Percentiles rank a stretch among this genome's conserved stretches.
phyloP scores from a whole-genome alignment of 768 basidiomycete genomes.

The Zangia roseola region DNA sequence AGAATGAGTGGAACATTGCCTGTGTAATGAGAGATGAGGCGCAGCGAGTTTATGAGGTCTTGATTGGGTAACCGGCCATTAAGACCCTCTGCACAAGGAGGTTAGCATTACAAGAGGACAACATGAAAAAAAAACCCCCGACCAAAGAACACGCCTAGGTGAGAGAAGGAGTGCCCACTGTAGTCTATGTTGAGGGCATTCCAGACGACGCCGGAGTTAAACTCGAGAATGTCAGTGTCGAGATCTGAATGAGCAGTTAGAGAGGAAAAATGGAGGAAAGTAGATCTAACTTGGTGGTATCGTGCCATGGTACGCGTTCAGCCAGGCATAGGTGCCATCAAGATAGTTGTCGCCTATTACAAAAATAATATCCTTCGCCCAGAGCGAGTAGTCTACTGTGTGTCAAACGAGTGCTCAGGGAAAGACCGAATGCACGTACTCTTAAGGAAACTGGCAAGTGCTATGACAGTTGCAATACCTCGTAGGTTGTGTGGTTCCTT shows the following conservation, averaged over 20 bases:
- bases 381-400: constrained; percentile 72
- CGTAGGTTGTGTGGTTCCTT: constrained; percentile 71
- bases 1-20: constrained; percentile 76
- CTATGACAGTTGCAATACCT: constrained; percentile 81
- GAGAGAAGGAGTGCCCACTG: constrained; percentile 94
- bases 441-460: constrained; percentile 82
- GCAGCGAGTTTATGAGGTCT: constrained; percentile 85
- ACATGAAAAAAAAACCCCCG: constrained; percentile 24
- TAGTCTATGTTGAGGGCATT: constrained; percentile 93
- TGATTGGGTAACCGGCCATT: constrained; percentile 97
- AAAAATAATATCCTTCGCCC: constrained; percentile 94
- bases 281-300: constrained; percentile 59
- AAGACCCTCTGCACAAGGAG: constrained; percentile 67
- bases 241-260: constrained; percentile 48
- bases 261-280: background rate
- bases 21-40: constrained; percentile 66
- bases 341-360: constrained; percentile 86
- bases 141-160: constrained; percentile 96
- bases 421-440: constrained; percentile 43
- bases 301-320: constrained; percentile 76
- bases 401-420: constrained; percentile 4
- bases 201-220: constrained; percentile 91
- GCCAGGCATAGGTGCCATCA: constrained; percentile 93
- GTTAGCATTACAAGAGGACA: constrained; percentile 2
- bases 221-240: constrained; percentile 54